phyloP scores from a whole-genome alignment of 2,329 filamentous ascomycete species.

The Colletotrichum tabaci region DNA sequence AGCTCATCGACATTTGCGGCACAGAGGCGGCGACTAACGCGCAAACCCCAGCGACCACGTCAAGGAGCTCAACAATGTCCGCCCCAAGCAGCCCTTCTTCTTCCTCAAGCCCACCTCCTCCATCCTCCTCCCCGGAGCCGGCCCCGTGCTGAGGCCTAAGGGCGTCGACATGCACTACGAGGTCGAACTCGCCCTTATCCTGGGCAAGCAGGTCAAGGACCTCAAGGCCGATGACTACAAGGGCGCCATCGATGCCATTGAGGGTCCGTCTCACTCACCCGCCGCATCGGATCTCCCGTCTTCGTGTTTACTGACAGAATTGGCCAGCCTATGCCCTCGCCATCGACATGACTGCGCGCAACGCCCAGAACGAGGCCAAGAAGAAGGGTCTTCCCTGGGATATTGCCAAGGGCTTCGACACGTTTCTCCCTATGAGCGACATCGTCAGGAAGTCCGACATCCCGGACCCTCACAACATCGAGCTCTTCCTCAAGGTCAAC shows the following conservation, averaged over 20 bases:
- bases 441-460: conserved; percentile 86
- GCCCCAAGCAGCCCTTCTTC: conserved; percentile 97
- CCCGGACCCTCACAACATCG: conserved; percentile 88
- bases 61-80: conserved; percentile 87
- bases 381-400: conserved; percentile 96
- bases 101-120: conserved; percentile 96
- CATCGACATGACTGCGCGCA: conserved; percentile 98
- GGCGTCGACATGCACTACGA: conserved; percentile 94
- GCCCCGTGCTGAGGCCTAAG: conserved; percentile 84
- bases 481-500: conserved; percentile 90
- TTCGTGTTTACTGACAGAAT: conserved; percentile 31
- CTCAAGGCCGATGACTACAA: conserved; percentile 80
- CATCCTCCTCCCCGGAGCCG: conserved; percentile 83
- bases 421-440: conserved; percentile 90
- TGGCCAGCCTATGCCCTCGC: conserved; percentile 83
- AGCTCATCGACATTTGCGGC: conserved; percentile 48
- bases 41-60: conserved; percentile 82
- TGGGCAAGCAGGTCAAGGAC: conserved; percentile 85
- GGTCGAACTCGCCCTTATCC: conserved; percentile 91
- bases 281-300: background rate
- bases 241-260: conserved; percentile 85
- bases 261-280: conserved; percentile 67
- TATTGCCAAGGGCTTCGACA: conserved; percentile 98
- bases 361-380: conserved; percentile 96
- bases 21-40: conserved; percentile 40